Base-by-base conservation (phyloP, 768 basidiomycete genomes). In the Amanita pseudoporphyria region DNA sequence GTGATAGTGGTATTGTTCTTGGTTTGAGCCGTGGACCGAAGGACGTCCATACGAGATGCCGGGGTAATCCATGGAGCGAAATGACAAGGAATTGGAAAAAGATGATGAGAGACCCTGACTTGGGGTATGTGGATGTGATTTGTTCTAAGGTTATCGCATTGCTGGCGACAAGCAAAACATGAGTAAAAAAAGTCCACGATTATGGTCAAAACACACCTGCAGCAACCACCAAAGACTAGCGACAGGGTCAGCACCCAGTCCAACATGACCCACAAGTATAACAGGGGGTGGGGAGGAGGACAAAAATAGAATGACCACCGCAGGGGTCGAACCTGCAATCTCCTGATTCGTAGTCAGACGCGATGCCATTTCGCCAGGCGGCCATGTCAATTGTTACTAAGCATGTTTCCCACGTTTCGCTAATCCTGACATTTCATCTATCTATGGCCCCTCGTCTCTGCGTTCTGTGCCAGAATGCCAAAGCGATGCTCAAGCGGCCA, bases 351-450 rank as follows among this genome's bases (percentile, higher is more conserved):
- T 84, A 85, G 84, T 85, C 83, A 86, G 82, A 86, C 84, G 83
- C 84, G 84, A 85, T 87, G 83, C 84, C 84, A 86, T 85, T 87
- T 84, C 83, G 84, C 84, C 84, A 85, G 80, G 79, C 84, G 82
- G 81, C 83, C 84, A 7, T 28, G 3, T 4, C 26, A 28, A 28
- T 7, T 4, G 26, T 4, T 28, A 7, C 7, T 28, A 7, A 28
- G 26, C 26, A 28, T 28, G 26, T 28, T 28, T n/a, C n/a, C n/a
- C n/a, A n/a, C n/a, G n/a, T n/a, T n/a, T n/a, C n/a, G n/a, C n/a
- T n/a, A n/a, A n/a, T n/a, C n/a, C n/a, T n/a, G n/a, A n/a, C n/a
- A n/a, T n/a, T n/a, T n/a, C n/a, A n/a, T n/a, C n/a, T n/a, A n/a
- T n/a, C n/a, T n/a, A 96, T 95, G 93, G 76, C 92, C 3, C 85